A percentile compares a stretch with the other conserved stretches of the same genome.
Conservation (phyloP, 2,329 filamentous ascomycete genomes). For the Bimuria novae-zelandiae region DNA sequence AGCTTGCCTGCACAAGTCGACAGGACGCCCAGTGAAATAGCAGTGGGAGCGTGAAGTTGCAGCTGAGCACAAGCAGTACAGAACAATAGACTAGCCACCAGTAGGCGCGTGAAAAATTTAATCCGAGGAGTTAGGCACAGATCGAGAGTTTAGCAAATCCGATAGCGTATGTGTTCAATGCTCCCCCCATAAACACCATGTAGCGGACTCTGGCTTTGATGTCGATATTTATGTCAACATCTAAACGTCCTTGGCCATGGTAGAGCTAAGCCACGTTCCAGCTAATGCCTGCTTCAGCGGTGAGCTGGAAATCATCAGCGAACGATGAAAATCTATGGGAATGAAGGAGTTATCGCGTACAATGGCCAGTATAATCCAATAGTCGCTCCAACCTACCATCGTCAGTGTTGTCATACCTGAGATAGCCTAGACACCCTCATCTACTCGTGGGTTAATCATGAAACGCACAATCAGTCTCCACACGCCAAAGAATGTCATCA, state of each 20-base stretch:
- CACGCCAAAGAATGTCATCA: not conserved
- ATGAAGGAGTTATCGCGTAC: not conserved
- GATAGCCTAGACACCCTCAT: not conserved
- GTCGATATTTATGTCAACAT: slow-evolving; percentile 1
- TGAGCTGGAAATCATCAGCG: not conserved
- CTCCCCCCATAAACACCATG: slow-evolving; percentile 1
- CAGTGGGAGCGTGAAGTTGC: slow-evolving; percentile 9
- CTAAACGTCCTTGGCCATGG: slow-evolving; percentile 6
- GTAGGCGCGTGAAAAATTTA: slow-evolving; percentile 11
- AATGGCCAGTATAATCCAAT: slow-evolving; percentile 14
- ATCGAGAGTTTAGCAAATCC: slow-evolving; percentile 12
- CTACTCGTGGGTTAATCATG: slow-evolving; percentile 7
- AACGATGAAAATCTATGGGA: not conserved
- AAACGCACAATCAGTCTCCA: slow-evolving; percentile 4
- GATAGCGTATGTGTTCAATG: slow-evolving; percentile 11
- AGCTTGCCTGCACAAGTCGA: slow-evolving; percentile 4
- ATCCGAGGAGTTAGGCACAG: slow-evolving; percentile 14
- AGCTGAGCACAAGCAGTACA: slow-evolving; percentile 2
- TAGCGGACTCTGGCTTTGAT: slow-evolving; percentile 2
- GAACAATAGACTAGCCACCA: slow-evolving; percentile 1
- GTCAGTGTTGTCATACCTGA: not conserved
- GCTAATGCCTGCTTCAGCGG: slow-evolving; percentile 1
- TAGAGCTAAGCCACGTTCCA: slow-evolving; percentile 1
- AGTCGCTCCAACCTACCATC: slow-evolving; percentile 10
- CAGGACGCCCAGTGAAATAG: slow-evolving; percentile 7